These are phyloP conservation scores for Flueggea neowawraea DNA, from an alignment of 441 rosid species.

Conservation along the genomic window DNA sequence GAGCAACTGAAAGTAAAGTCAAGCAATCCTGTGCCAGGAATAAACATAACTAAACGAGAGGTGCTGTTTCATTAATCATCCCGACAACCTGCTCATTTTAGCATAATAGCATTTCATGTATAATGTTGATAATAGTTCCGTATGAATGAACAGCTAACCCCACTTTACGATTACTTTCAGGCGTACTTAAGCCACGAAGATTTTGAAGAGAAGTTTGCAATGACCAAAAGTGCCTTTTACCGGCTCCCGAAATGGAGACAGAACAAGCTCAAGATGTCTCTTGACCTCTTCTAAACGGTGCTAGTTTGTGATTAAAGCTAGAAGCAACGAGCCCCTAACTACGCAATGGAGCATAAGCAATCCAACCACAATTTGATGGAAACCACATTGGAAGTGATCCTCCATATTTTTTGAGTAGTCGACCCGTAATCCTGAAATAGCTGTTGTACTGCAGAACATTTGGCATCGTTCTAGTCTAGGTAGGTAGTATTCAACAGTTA, in stretches of 20 bases:
- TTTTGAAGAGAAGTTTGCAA: slow-evolving; percentile 58
- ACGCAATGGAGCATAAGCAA: neutral
- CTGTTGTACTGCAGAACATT: too few relatives aligned
- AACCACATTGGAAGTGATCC: too few relatives aligned
- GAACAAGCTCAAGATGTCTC: slow-evolving; percentile 70
- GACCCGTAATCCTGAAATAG: too few relatives aligned
- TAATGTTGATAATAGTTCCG: neutral
- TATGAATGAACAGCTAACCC: neutral
- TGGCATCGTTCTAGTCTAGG: too few relatives aligned
- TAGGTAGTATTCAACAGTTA: too few relatives aligned
- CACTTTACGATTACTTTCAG: slow-evolving; percentile 26
- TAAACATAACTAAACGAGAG: slow-evolving; percentile 71
- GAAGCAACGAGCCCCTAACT: neutral
- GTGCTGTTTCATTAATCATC: slow-evolving; percentile 22
- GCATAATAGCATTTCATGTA: neutral
- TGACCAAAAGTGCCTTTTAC: slow-evolving; percentile 52
- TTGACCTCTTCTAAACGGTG: slow-evolving; percentile 47
- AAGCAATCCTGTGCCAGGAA: slow-evolving; percentile 42
- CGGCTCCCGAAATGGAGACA: slow-evolving; percentile 78
- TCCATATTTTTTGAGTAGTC: too few relatives aligned
- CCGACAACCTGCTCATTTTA: too few relatives aligned
- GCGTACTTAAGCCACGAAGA: slow-evolving; percentile 63
- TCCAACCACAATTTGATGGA: neutral
- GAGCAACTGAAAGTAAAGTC: slow-evolving; percentile 51
- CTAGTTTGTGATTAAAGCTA: neutral